These are phyloP conservation scores for Casuarina glauca DNA, from an alignment of 306 rosid species.

Conservation along the genomic window DNA sequence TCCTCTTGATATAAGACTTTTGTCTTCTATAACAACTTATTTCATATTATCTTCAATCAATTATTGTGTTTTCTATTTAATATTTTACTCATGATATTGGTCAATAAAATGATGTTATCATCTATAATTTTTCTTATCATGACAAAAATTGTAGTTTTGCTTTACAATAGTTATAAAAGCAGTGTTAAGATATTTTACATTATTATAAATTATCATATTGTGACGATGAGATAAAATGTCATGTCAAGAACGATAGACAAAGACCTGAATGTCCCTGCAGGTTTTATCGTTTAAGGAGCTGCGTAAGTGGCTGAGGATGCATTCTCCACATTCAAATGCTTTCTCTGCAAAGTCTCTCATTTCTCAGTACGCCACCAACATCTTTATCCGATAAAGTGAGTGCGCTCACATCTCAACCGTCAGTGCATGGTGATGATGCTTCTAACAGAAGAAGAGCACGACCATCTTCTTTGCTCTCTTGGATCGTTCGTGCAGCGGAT, in stretches of 20 bases:
- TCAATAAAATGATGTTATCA: too few species aligned
- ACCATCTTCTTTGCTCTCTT: conserved; percentile 22
- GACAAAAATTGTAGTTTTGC: too few species aligned
- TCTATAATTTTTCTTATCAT: too few species aligned
- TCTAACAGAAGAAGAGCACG: conserved; percentile 21
- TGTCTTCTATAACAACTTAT: too few species aligned
- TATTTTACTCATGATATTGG: too few species aligned
- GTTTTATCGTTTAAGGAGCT: background rate
- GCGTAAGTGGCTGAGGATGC: conserved; percentile 23
- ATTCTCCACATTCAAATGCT: conserved; percentile 33
- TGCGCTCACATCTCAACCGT: background rate
- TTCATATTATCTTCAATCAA: too few species aligned
- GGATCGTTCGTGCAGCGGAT: conserved; percentile 43
- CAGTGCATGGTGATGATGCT: conserved; percentile 4
- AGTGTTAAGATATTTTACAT: too few species aligned
- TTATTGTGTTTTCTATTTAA: too few species aligned
- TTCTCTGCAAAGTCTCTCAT: conserved; percentile 35
- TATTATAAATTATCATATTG: too few species aligned
- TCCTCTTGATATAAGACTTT: too few species aligned
- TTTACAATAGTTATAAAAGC: too few species aligned
- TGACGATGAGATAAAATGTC: too few species aligned
- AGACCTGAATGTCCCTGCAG: background rate
- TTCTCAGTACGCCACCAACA: conserved; percentile 25
- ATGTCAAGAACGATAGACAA: background rate
- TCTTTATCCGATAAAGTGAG: conserved; percentile 3